Conservation (phyloP, 306 rosid genomes). For the Ormosia semicastrata region DNA sequence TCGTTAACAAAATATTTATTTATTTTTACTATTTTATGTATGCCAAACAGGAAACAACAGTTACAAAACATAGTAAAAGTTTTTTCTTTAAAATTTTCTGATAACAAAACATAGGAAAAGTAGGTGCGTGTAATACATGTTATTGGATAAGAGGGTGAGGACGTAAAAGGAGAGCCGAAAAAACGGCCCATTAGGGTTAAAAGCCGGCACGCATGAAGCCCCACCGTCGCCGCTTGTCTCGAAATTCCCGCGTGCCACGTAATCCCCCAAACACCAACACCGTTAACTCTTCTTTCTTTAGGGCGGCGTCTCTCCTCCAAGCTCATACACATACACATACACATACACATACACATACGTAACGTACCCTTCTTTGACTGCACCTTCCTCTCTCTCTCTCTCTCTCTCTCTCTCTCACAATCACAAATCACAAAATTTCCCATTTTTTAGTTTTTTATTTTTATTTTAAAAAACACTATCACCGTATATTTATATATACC, state of each 20-base stretch:
- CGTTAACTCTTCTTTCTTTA: conserved; percentile 13
- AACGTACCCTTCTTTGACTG: conserved; percentile 28
- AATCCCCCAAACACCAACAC: conserved; percentile 7
- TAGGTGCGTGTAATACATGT: background rate
- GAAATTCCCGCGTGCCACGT: conserved; percentile 56
- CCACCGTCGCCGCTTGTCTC: conserved; percentile 49
- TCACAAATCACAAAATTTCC: background rate
- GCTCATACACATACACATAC: conserved; percentile 25
- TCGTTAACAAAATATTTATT: too few species aligned
- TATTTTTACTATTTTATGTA: too few species aligned
- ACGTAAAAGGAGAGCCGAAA: conserved; percentile 19
- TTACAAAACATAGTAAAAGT: too few species aligned
- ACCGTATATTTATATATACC: conserved; percentile 17
- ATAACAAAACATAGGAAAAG: background rate
- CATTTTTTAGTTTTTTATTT: background rate
- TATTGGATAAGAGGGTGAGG: background rate
- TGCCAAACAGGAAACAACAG: too few species aligned
- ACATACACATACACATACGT: conserved; percentile 16
- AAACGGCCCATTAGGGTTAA: conserved; percentile 36
- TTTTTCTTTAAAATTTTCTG: background rate
- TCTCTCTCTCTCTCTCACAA: too few species aligned
- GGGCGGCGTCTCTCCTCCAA: conserved; percentile 51
- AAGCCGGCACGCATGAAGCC: conserved; percentile 48
- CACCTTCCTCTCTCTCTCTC: background rate
- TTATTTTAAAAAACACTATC: background rate